Conservation (phyloP, 768 basidiomycete genomes). For the Daedaleopsis sinensis region DNA sequence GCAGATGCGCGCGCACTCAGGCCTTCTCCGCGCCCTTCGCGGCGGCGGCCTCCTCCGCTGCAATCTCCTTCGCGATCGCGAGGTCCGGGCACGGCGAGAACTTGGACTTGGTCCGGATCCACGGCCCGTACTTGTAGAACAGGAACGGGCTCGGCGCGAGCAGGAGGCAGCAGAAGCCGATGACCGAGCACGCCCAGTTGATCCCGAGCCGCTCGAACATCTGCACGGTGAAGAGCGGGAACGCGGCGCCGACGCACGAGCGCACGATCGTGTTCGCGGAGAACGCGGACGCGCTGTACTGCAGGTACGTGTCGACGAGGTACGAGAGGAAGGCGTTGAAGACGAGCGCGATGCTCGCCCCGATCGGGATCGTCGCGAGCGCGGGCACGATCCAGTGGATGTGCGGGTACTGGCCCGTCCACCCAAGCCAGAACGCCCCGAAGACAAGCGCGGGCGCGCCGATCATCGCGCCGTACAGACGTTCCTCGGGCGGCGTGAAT, state of each 20-base stretch:
- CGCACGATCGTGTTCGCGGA: constrained; percentile 64
- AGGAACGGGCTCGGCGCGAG: constrained; percentile 69
- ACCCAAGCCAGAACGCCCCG: constrained; percentile 47
- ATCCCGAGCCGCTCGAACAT: constrained; percentile 52
- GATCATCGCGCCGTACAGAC: constrained; percentile 42
- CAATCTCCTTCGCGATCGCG: constrained; percentile 18
- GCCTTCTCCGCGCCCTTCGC: background rate
- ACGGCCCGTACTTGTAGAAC: constrained; percentile 69
- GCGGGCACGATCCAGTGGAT: constrained; percentile 64
- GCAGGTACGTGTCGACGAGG: constrained; percentile 60
- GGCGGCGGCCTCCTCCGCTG: constrained; percentile 9
- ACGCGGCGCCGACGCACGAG: constrained; percentile 58
- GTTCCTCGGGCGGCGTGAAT: constrained; percentile 43
- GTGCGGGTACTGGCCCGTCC: constrained; percentile 54
- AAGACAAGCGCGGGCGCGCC: constrained; percentile 36
- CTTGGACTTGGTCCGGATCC: constrained; percentile 55
- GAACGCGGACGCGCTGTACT: constrained; percentile 58
- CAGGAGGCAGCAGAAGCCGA: constrained; percentile 57
- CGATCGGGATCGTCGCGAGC: constrained; percentile 53
- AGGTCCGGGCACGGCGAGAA: constrained; percentile 46
- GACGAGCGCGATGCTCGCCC: constrained; percentile 50
- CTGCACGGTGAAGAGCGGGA: constrained; percentile 69
- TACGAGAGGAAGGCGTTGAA: constrained; percentile 67
- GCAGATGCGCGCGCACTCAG: background rate
- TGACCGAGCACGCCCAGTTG: constrained; percentile 46